phyloP scores from a whole-genome alignment of 2,329 filamentous ascomycete genomes.

The Phoma sp. region DNA sequence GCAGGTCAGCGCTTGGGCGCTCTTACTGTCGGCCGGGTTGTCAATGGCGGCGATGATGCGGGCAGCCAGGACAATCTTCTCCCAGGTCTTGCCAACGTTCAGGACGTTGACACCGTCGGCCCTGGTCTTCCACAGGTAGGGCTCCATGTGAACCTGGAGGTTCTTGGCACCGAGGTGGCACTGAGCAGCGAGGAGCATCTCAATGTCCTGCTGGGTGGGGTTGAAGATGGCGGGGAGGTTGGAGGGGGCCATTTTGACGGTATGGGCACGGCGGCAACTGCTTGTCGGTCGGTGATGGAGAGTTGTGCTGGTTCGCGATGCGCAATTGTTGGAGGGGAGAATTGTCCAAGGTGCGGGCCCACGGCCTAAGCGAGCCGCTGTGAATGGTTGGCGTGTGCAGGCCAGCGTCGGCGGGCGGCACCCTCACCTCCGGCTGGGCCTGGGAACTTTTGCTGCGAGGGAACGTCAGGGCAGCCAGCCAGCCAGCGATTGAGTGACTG shows the following conservation, averaged over 20 bases:
- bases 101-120: slow-evolving; percentile 98
- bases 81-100: slow-evolving; percentile 99
- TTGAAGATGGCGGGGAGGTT: slow-evolving; percentile 96
- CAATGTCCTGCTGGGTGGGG: slow-evolving; percentile 97
- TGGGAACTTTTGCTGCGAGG: neutral
- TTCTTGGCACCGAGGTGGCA: slow-evolving; percentile 98
- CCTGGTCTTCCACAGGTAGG: slow-evolving; percentile 99
- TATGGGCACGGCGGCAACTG: slow-evolving; percentile 35
- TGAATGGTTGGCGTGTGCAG: neutral
- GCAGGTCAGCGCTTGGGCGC: neutral
- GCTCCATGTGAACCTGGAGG: slow-evolving; percentile 99
- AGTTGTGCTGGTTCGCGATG: slow-evolving; percentile 29
- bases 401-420: neutral
- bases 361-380: neutral
- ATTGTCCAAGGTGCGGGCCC: neutral
- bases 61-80: slow-evolving; percentile 99
- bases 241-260: slow-evolving; percentile 84
- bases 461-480: no score
- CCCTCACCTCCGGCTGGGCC: neutral
- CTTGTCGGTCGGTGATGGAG: slow-evolving; percentile 26
- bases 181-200: slow-evolving; percentile 98
- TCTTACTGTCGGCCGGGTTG: slow-evolving; percentile 95
- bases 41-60: slow-evolving; percentile 99
- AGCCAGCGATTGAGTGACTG: no score
- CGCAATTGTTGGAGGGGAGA: slow-evolving; percentile 11